Base-by-base conservation (phyloP, 2,329 filamentous ascomycete species). In the Dactylellina cionopaga region DNA sequence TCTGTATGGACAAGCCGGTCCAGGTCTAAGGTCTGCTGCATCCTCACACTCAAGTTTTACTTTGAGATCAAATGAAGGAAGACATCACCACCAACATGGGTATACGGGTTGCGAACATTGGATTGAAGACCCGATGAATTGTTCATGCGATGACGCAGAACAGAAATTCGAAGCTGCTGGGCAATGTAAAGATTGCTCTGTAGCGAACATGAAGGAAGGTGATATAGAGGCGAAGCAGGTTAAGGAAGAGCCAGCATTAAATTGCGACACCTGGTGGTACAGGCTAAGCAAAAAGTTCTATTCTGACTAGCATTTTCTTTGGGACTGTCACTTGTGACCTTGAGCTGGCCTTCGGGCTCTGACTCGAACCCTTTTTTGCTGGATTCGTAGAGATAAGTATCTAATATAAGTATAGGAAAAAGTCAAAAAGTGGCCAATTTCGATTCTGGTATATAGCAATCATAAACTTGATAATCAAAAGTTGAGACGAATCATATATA, bases 51-150 rank as follows among this genome's bases (percentile, higher is more conserved):
- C n/a, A n/a, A n/a, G n/a, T 11, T 39, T n/a, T n/a, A 5, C 44
- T 7, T 27, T 11, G 27, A 2, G n/a, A 6, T 11, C 25, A 9
- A 11, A 19, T 4, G n/a, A 31, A 7, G 19, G 2, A 2, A 31
- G 46, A 51, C 65, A 71, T 17, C 43, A 15, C n/a, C 68, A 72
- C 33, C 22, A 22, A 27, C 46, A 72, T 51, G 52, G 60, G 1
- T 51, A 59, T 33, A 15, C 11, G 5, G 25, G 27, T 10, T 72
- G 59, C 29, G 19, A 54, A 6, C 68, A 72, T 29, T 35, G 24
- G 5, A 52, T 64, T 29, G 6, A 49, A 11, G 68, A 72, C 41
- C 68, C 59, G 2, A 72, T 72, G 52, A 37, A 56, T 17, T 72
- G 68, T 25, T 51, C 54, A 1, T 72, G 68, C 27, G 59, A 65